A percentile compares a stretch with the other conserved stretches of the same genome.
These are phyloP conservation scores for Xylariomycetidae sp. DNA, from an alignment of 2,329 filamentous ascomycete species.

Conservation along the genomic window DNA sequence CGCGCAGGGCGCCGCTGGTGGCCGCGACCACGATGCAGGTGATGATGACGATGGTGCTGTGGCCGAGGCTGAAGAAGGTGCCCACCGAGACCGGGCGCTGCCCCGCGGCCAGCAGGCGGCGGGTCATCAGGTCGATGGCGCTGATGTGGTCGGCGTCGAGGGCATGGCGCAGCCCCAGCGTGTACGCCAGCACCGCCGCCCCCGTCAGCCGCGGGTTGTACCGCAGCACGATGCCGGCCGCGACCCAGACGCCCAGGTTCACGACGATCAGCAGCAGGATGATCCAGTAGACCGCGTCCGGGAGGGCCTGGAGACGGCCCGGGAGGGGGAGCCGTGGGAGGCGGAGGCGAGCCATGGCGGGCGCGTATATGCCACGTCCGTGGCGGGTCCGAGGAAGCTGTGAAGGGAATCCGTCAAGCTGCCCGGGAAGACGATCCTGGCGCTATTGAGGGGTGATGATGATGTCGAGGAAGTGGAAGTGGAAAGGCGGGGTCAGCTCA, in stretches of 20 bases:
- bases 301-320: slow-evolving; percentile 21
- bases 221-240: slow-evolving; percentile 45
- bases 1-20: slow-evolving; percentile 75
- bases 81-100: slow-evolving; percentile 87
- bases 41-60: slow-evolving; percentile 86
- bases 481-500: too few relatives aligned
- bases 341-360: too few relatives aligned
- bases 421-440: too few relatives aligned
- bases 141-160: slow-evolving; percentile 86
- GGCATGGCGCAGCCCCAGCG: slow-evolving; percentile 86
- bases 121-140: slow-evolving; percentile 92
- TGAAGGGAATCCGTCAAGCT: too few relatives aligned
- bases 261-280: slow-evolving; percentile 44
- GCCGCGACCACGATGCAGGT: slow-evolving; percentile 91
- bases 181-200: slow-evolving; percentile 79
- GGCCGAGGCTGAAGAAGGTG: slow-evolving; percentile 88
- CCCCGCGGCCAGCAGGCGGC: slow-evolving; percentile 77
- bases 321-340: slow-evolving; percentile 12
- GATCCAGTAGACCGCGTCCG: slow-evolving; percentile 34
- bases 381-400: too few relatives aligned
- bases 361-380: too few relatives aligned
- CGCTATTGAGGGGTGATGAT: too few relatives aligned
- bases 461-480: too few relatives aligned
- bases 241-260: slow-evolving; percentile 52
- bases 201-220: slow-evolving; percentile 60